Evolutionary conservation across 495 filamentous ascomycete genomes (phyloP), one percentile per base, ranked within the genome.

Genomic region (Penicillium cataractarum): DNA sequence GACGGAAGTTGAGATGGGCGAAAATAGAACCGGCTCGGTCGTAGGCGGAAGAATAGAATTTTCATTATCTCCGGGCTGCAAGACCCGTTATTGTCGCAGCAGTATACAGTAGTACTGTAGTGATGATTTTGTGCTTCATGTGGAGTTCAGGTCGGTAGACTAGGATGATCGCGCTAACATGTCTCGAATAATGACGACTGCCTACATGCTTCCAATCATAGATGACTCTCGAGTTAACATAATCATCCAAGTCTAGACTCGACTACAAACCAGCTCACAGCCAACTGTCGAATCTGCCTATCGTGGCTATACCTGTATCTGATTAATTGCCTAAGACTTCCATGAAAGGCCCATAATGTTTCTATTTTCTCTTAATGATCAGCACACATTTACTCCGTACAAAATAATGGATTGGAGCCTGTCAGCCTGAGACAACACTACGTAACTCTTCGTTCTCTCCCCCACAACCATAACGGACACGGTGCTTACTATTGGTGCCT

Each of bases 21-120:
- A 26, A 26, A 29, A 50, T 50, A 29, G 46, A 29, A 50, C 15
- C 5, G 55, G 19, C 4, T 46, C n/a, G 57, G 44, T 50, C 40
- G 58, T 39, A 57, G 58, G 63, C 63, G 61, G 58, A 65, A 65
- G 19, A 61, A 58, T 61, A 55, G 15, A 51, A 48, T 27, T 32
- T 57, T 15, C 26, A 27, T 32, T n/a, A 10, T 17, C 49, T 12
- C 8, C 10, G 42, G 42, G 12, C 8, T 22, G 21, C 19, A 6
- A 46, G 19, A 13, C 19, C 10, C 42, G 42, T 46, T 46, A 22
- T 24, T 46, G 5, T 46, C 40, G 3, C 2, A 13, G 12, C 17
- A 24, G n/a, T n/a, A n/a, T n/a, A n/a, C n/a, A n/a, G n/a, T n/a
- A n/a, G n/a, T n/a, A n/a, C n/a, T n/a, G n/a, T 2, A 12, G 42